Conservation (phyloP, 331 rosid genomes). For the Erythrophleum ivorense region DNA sequence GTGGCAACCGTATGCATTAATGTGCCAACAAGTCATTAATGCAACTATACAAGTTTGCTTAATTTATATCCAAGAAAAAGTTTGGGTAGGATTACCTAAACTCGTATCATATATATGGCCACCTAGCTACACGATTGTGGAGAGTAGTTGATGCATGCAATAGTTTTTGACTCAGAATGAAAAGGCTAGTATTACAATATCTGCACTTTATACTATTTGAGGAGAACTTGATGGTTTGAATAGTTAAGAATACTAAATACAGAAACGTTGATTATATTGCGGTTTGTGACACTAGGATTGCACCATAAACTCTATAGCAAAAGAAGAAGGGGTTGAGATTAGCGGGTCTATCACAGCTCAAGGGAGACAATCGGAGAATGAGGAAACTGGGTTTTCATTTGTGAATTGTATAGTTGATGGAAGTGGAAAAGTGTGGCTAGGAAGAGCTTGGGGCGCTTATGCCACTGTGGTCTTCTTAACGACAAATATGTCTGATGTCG, state of each 20-base stretch:
- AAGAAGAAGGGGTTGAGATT: conserved; percentile 35
- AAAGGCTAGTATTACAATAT: not conserved
- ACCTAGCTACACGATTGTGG: not conserved
- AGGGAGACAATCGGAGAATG: conserved; percentile 45
- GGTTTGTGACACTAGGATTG: conserved; percentile 45
- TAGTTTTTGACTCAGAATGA: no score
- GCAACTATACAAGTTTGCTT: not conserved
- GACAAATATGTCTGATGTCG: conserved; percentile 62
- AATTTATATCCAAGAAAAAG: not conserved
- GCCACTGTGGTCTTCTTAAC: conserved; percentile 54
- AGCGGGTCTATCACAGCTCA: conserved; percentile 68
- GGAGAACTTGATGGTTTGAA: not conserved
- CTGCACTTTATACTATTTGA: not conserved
- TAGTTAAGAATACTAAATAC: not conserved
- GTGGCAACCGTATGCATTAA: not conserved
- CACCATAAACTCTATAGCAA: conserved; percentile 52
- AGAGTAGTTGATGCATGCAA: no score
- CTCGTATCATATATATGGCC: not conserved
- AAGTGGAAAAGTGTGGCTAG: conserved; percentile 66
- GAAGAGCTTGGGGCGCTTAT: conserved; percentile 64
- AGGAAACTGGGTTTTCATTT: conserved; percentile 60
- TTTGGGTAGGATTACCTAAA: not conserved
- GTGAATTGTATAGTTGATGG: conserved; percentile 62
- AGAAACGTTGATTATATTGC: not conserved
- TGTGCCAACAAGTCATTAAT: not conserved